phyloP scores from a whole-genome alignment of 305 asterid species.

The Fraxinus angustifolia region DNA sequence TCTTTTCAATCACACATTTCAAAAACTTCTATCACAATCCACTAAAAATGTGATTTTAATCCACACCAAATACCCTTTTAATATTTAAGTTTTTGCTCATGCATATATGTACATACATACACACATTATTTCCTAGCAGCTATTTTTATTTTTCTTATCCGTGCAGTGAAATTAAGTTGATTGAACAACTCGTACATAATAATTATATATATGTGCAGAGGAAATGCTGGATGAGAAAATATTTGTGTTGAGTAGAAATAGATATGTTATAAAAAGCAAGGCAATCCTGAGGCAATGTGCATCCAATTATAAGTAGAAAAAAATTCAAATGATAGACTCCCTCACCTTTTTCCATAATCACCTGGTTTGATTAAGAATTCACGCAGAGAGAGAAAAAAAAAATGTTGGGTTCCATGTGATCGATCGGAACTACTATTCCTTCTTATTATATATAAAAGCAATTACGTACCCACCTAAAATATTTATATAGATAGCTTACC shows the following conservation, averaged over 20 bases:
- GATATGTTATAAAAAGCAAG: background rate
- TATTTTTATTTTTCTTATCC: background rate
- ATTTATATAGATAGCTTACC: background rate
- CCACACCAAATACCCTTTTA: no score
- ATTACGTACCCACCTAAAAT: background rate
- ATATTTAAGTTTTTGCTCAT: no score
- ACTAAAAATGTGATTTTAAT: no score
- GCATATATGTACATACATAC: background rate
- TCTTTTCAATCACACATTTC: no score
- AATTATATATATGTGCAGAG: background rate
- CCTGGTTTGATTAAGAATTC: background rate
- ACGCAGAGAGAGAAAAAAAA: background rate
- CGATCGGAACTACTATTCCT: background rate
- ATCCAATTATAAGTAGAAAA: background rate
- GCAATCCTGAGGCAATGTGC: background rate
- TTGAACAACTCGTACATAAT: background rate
- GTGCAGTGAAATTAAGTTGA: background rate
- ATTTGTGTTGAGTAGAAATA: background rate
- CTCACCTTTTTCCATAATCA: background rate
- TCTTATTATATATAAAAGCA: background rate
- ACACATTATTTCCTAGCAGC: background rate
- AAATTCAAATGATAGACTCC: background rate
- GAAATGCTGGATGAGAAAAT: background rate
- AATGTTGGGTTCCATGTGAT: background rate
- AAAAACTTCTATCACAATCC: no score